These are phyloP conservation scores for Colletotrichum sp. DNA, from an alignment of 2,329 filamentous ascomycete species.

Conservation along the genomic window DNA sequence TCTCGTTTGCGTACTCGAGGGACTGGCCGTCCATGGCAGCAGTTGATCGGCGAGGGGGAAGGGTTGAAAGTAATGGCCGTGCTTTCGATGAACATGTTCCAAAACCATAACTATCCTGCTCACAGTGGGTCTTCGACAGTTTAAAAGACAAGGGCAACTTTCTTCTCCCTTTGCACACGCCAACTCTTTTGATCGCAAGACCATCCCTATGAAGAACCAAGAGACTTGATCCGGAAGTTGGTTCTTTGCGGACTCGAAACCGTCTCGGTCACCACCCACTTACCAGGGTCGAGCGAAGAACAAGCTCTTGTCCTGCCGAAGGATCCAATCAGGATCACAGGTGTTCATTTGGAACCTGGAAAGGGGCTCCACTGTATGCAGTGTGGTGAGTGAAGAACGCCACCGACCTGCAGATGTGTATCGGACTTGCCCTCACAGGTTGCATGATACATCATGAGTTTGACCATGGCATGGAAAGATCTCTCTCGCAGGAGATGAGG, in stretches of 20 bases:
- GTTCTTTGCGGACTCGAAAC: neutral
- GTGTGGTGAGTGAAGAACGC: neutral
- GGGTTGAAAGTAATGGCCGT: neutral
- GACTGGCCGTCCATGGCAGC: neutral
- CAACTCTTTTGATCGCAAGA: neutral
- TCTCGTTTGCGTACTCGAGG: slow-evolving; percentile 8
- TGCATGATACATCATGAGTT: neutral
- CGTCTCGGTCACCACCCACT: neutral
- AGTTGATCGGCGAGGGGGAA: too few relatives aligned
- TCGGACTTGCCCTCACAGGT: neutral
- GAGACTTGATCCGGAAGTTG: neutral
- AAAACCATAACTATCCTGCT: neutral
- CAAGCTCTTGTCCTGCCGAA: neutral
- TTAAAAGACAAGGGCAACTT: neutral
- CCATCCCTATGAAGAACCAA: neutral
- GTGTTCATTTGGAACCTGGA: neutral
- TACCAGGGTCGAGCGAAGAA: neutral
- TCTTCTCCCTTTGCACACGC: neutral
- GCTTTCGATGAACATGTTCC: neutral
- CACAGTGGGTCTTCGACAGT: neutral
- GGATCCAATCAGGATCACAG: neutral
- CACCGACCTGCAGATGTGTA: neutral
- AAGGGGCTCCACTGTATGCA: neutral
- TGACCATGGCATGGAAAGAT: neutral
- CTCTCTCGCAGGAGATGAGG: neutral